These are phyloP conservation scores for Spirogloea muscicola DNA, from an alignment of 139 green algal genomes.

Conservation along the genomic window DNA sequence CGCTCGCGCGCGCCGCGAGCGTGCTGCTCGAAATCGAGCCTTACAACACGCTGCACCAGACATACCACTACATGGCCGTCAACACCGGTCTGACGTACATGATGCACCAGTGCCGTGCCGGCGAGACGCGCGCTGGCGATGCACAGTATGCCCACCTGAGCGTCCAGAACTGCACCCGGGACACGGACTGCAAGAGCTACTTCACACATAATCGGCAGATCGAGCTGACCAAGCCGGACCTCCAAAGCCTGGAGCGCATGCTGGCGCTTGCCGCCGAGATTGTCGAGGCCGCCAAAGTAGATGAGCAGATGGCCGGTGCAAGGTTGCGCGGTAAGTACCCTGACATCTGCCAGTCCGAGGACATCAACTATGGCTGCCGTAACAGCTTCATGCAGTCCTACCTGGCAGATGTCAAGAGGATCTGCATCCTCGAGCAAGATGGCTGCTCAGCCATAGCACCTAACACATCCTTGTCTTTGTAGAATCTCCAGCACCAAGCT, in stretches of 20 bases:
- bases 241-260: neutral
- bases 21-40: constrained; percentile 17
- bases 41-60: constrained; percentile 14
- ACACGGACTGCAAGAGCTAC: constrained; percentile 13
- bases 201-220: constrained; percentile 12
- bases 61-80: constrained; percentile 13
- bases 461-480: no score
- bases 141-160: neutral
- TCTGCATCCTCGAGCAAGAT: no score
- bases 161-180: neutral
- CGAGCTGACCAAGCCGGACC: constrained; percentile 8
- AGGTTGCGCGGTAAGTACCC: no score
- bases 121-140: constrained; percentile 9
- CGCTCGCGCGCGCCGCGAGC: neutral
- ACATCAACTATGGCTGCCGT: no score
- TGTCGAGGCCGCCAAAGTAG: no score
- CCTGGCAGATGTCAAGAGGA: no score
- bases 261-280: constrained; percentile 3
- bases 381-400: no score
- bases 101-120: constrained; percentile 3
- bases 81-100: constrained; percentile 12
- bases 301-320: no score
- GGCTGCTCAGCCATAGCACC: no score
- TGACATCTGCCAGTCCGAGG: no score
- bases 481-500: no score